These are phyloP conservation scores for Boletus coccyginus DNA, from an alignment of 768 basidiomycete species.

Conservation along the genomic window DNA sequence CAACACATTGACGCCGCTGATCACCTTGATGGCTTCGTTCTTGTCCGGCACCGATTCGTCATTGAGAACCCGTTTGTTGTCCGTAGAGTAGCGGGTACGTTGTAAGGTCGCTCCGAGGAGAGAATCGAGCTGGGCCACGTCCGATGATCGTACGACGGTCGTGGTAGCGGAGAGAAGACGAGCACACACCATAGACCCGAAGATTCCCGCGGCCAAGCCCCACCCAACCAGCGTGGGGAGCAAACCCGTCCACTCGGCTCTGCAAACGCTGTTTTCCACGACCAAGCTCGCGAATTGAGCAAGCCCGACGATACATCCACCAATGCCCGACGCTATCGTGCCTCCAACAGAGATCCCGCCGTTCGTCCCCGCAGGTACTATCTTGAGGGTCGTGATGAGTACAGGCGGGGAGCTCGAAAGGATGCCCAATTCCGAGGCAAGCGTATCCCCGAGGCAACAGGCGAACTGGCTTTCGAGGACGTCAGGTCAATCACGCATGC, in stretches of 20 bases:
- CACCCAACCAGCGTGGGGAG: slow-evolving; percentile 47
- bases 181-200: slow-evolving; percentile 73
- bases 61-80: slow-evolving; percentile 61
- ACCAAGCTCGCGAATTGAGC: slow-evolving; percentile 55
- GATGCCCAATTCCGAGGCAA: slow-evolving; percentile 92
- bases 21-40: slow-evolving; percentile 51
- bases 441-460: slow-evolving; percentile 87
- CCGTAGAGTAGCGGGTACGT: slow-evolving; percentile 66
- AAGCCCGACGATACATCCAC: slow-evolving; percentile 71
- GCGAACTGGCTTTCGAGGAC: slow-evolving; percentile 65
- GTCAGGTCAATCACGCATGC: neutral
- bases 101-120: slow-evolving; percentile 87
- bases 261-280: slow-evolving; percentile 60
- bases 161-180: neutral
- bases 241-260: slow-evolving; percentile 36
- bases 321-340: slow-evolving; percentile 66
- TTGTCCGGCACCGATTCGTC: slow-evolving; percentile 40
- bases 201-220: slow-evolving; percentile 64
- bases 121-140: slow-evolving; percentile 66
- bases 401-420: slow-evolving; percentile 65
- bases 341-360: slow-evolving; percentile 80
- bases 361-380: slow-evolving; percentile 87
- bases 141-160: neutral
- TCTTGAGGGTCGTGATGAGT: slow-evolving; percentile 73
- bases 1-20: slow-evolving; percentile 64